Conservation (phyloP, 495 filamentous ascomycete genomes). For the Echria macrotheca region DNA sequence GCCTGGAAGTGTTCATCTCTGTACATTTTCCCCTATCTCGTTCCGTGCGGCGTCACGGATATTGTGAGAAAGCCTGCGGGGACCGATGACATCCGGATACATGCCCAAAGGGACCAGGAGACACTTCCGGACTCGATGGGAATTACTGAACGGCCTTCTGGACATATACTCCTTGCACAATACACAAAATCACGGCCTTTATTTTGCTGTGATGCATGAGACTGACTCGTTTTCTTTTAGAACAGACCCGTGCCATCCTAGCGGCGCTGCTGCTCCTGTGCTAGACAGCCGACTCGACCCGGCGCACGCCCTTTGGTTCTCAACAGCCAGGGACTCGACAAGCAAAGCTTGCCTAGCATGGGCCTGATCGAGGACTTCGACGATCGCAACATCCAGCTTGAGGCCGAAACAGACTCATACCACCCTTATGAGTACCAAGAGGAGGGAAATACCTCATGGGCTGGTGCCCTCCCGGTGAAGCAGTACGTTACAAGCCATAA, state of each 20-base stretch:
- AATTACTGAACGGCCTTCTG: no score
- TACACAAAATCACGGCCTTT: no score
- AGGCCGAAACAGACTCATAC: constrained; percentile 48
- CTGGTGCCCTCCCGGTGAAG: constrained; percentile 88
- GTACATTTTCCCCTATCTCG: no score
- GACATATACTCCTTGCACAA: no score
- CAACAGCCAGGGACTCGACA: constrained; percentile 19
- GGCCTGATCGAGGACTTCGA: constrained; percentile 51
- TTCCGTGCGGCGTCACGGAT: no score
- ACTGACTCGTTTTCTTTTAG: no score
- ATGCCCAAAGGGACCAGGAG: no score
- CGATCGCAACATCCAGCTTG: constrained; percentile 49
- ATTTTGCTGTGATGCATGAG: no score
- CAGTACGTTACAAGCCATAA: constrained; percentile 52
- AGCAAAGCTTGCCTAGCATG: constrained; percentile 52
- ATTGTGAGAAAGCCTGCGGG: no score
- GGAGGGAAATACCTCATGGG: constrained; percentile 89
- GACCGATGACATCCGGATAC: no score
- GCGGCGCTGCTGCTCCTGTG: constrained; percentile 15
- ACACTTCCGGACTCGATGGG: no score
- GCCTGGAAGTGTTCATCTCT: no score
- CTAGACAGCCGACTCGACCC: neutral
- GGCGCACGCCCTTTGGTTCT: neutral
- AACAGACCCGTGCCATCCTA: constrained; percentile 2
- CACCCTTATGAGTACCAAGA: constrained; percentile 77